Evolutionary conservation across 306 rosid genomes (phyloP), one percentile per base, ranked within the genome.

Genomic region (Cicer chorassanicum): DNA sequence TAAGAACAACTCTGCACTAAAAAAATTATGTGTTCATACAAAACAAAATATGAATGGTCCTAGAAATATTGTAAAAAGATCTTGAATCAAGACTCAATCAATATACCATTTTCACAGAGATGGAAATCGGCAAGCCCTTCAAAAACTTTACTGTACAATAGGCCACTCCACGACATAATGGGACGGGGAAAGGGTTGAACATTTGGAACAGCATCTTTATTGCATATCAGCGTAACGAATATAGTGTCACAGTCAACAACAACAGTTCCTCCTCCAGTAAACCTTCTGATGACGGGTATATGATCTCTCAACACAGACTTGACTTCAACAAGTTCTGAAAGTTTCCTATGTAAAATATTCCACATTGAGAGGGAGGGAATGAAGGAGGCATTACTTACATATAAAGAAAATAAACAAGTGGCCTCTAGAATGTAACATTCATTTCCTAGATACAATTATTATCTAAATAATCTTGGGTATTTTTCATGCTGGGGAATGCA

Each of bases 191-290:
- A 91, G 8, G 96, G 95, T 70, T 88, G 97, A 74, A 91, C 78
- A 65, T 83, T 86, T 45, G 89, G 21, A 71, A 90, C 87, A 29
- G 89, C 87, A 45, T 92, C 98, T 84, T 89, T 90, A 80, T 91
- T 88, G 87, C 98, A 91, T 80, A 91, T 90, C 84, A 91, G 82
- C 9, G 98, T 91, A 68, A 94, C 90, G 81, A 94, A 94, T 51
- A 94, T 61, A 4, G 97, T 94, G 54, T 73, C 80, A 2, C 77
- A 84, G 78, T 91, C 98, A 63, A 94, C 97, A 74, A 87, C 16
- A 78, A 94, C 98, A 42, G 97, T 94, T 51, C 98, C 98, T 61
- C 98, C 98, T 71, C 98, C 98, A 0, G 93, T 79, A 76, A 94
- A 94, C 83, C 98, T 94, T 83, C 87, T 88, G 82, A 94, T 87